Percentiles rank a stretch among this genome's conserved stretches.
Evolutionary conservation across 2,329 filamentous ascomycete genomes (phyloP).

Genomic region (Alternaria triticimaculans): DNA sequence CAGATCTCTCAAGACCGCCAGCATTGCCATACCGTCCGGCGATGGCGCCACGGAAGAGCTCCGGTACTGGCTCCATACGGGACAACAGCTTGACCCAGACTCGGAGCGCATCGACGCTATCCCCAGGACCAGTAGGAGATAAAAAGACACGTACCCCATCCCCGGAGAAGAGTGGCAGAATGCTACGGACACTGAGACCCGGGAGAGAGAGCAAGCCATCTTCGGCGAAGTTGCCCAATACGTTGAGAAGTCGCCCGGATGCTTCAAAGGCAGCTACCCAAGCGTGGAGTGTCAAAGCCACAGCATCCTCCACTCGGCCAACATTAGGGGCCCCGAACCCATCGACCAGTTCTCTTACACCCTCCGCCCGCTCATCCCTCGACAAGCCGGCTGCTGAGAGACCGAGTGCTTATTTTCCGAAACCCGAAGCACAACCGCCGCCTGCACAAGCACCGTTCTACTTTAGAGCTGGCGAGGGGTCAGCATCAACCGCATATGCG

Average conservation of each 20-base stretch:
- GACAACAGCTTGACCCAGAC: constrained; percentile 32
- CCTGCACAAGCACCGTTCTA: constrained; percentile 30
- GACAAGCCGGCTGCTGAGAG: constrained; percentile 35
- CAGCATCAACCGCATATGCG: constrained; percentile 20
- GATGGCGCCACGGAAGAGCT: constrained; percentile 56
- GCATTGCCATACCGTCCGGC: constrained; percentile 65
- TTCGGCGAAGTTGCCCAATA: constrained; percentile 55
- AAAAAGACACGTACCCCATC: constrained; percentile 64
- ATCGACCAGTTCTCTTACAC: constrained; percentile 24
- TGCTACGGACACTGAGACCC: constrained; percentile 63
- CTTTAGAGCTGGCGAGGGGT: constrained; percentile 30
- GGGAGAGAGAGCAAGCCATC: constrained; percentile 53
- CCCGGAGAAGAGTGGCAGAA: constrained; percentile 65
- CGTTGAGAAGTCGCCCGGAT: constrained; percentile 56
- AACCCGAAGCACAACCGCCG: constrained; percentile 16
- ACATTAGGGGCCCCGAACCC: constrained; percentile 18
- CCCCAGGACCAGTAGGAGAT: constrained; percentile 46
- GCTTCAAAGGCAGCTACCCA: constrained; percentile 69
- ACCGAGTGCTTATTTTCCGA: constrained; percentile 18
- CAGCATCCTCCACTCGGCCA: constrained; percentile 23
- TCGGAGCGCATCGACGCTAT: constrained; percentile 35
- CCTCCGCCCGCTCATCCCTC: constrained; percentile 38
- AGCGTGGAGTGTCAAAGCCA: constrained; percentile 59
- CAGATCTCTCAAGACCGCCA: constrained; percentile 77
- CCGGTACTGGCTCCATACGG: constrained; percentile 32